Evolutionary conservation across 305 asterid species (phyloP).

Genomic region (Plantago lanceolata): DNA sequence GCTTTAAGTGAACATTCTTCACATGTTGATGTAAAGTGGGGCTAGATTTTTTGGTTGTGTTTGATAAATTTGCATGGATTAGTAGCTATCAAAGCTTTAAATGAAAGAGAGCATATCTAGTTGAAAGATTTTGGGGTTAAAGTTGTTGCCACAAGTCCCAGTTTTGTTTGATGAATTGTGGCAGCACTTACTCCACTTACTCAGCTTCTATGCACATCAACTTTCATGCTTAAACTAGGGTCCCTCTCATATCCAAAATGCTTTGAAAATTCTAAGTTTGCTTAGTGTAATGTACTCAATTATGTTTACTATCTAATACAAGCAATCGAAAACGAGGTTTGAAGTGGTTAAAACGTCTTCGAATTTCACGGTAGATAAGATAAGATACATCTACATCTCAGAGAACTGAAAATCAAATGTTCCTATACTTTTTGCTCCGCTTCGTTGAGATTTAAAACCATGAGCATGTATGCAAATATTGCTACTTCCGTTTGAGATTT

Average conservation of each 20-base stretch:
- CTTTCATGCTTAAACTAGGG: background rate
- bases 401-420: too few species aligned
- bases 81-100: slow-evolving; percentile 29
- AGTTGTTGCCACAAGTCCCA: slow-evolving; percentile 15
- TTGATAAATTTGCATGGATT: slow-evolving; percentile 15
- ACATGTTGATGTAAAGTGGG: slow-evolving; percentile 4
- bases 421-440: too few species aligned
- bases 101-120: slow-evolving; percentile 29
- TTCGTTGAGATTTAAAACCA: too few species aligned
- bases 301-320: background rate
- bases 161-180: slow-evolving; percentile 21
- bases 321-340: too few species aligned
- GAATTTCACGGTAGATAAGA: too few species aligned
- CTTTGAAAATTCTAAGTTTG: background rate
- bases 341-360: too few species aligned
- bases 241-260: background rate
- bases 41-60: background rate
- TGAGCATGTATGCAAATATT: too few species aligned
- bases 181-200: slow-evolving; percentile 28
- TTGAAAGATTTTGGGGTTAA: slow-evolving; percentile 31
- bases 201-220: background rate
- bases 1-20: background rate
- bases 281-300: too few species aligned
- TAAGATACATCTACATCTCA: too few species aligned
- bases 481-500: too few species aligned